Percentiles rank a stretch among this genome's conserved stretches.
Evolutionary conservation across 768 basidiomycete genomes (phyloP).

Genomic region (Postia placenta): DNA sequence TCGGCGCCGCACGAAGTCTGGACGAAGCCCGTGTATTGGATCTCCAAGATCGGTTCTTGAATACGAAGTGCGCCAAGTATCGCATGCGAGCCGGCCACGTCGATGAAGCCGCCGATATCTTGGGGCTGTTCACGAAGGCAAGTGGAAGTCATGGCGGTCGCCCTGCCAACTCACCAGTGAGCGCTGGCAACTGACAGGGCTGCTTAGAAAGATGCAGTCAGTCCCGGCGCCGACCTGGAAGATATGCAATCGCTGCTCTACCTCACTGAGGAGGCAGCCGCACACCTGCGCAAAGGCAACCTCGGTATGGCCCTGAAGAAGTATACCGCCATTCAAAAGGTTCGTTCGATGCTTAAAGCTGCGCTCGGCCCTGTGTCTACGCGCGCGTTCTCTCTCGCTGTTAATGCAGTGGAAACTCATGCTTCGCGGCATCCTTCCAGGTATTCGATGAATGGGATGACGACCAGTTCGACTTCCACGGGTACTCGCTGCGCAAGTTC

Average conservation of each 20-base stretch:
- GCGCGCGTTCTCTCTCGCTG: not conserved
- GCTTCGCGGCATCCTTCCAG: slow-evolving; percentile 28
- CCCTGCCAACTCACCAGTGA: not conserved
- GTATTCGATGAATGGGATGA: slow-evolving; percentile 85
- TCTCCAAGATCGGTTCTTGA: slow-evolving; percentile 91
- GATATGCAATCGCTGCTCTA: slow-evolving; percentile 96
- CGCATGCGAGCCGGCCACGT: slow-evolving; percentile 75
- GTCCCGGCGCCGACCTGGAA: slow-evolving; percentile 75
- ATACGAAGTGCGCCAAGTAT: slow-evolving; percentile 92
- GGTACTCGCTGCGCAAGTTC: slow-evolving; percentile 86
- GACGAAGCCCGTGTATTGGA: slow-evolving; percentile 84
- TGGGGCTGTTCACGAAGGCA: slow-evolving; percentile 92
- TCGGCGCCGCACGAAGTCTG: slow-evolving; percentile 67
- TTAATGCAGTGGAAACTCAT: not conserved
- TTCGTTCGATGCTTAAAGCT: slow-evolving; percentile 24
- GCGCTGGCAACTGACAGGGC: not conserved
- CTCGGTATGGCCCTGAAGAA: slow-evolving; percentile 79
- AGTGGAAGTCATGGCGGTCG: slow-evolving; percentile 12
- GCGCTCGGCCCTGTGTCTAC: not conserved
- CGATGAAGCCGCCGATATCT: slow-evolving; percentile 64
- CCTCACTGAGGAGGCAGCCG: slow-evolving; percentile 74
- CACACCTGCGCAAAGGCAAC: slow-evolving; percentile 58
- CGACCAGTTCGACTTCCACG: slow-evolving; percentile 97
- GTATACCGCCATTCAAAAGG: slow-evolving; percentile 72
- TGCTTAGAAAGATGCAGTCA: slow-evolving; percentile 73